These are phyloP conservation scores for Microglena sp. DNA, from an alignment of 139 green algal species.

Conservation along the genomic window DNA sequence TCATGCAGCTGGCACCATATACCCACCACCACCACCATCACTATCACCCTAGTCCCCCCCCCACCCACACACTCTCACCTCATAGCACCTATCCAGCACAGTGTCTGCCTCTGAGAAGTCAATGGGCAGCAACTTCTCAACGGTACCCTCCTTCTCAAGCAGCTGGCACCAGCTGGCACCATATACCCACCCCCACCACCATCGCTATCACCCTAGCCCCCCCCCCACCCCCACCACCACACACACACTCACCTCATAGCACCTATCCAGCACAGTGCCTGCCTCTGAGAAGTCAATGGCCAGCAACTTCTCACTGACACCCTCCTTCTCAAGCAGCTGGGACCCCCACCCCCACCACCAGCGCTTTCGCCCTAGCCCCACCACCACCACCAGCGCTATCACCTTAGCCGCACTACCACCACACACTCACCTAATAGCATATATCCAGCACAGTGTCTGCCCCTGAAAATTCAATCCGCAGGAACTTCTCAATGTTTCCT, in stretches of 20 bases:
- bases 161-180: constrained; percentile 52
- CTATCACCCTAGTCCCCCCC: too few relatives aligned
- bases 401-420: too few relatives aligned
- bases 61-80: constrained; percentile 20
- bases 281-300: background rate
- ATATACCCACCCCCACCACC: too few relatives aligned
- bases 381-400: too few relatives aligned
- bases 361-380: too few relatives aligned
- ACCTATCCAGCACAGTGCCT: background rate
- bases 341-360: too few relatives aligned
- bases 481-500: too few relatives aligned
- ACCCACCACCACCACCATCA: too few relatives aligned
- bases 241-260: background rate
- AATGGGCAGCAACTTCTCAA: constrained; percentile 70
- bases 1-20: constrained; percentile 55
- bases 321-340: constrained; percentile 59
- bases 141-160: constrained; percentile 60
- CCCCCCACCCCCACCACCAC: background rate
- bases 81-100: constrained; percentile 67
- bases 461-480: too few relatives aligned
- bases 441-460: too few relatives aligned
- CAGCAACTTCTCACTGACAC: constrained; percentile 63
- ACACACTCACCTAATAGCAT: too few relatives aligned
- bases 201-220: too few relatives aligned
- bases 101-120: constrained; percentile 74